Base-by-base conservation (phyloP, 306 rosid species). In the Dalbergia cultrata region DNA sequence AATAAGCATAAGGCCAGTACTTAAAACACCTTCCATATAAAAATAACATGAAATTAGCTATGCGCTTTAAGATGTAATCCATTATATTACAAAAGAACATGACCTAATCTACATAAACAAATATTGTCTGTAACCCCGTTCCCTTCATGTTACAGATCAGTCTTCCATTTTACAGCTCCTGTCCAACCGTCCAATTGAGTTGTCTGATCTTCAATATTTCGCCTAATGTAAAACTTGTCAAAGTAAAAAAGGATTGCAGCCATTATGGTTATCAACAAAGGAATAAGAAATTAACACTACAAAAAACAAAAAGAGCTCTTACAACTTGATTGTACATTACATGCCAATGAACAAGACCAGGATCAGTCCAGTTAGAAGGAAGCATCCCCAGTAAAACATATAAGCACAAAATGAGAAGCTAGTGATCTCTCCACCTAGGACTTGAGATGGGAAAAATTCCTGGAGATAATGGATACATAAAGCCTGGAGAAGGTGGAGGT, bases 401-500 rank as follows among this genome's bases (percentile, higher is more conserved):
- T 78, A 67, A 71, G 62, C 87, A 83, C 68, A 77, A 75, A 79
- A 60, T 78, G 58, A 72, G 64, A 78, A 73, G 49, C 85, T 90
- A 88, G 5, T 84, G 88, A 61, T 88, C 94, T 86, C 97, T 88
- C 98, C 98, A 91, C 80, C 95, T 88, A 52, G 98, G 98, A 85
- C 98, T 95, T 83, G 88, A 68, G 19, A 90, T 58, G 64, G 92
- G 92, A 74, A 91, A 95, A 86, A 90, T 89, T 33, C 91, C 91
- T 1, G 97, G 98, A 45, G 98, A 95, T 67, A 87, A 81, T 4
- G 97, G 97, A 84, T 86, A 92, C 44, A 70, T 14, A 75, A 89
- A 70, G 59, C 98, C 98, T 0, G 98, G 98, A 74, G 98, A 92
- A 66, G 83, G 91, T 17, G 97, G 98, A 64, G 85, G 95, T 63